These are phyloP conservation scores for Neurospora sp. DNA, from an alignment of 495 filamentous ascomycete genomes.

Conservation along the genomic window DNA sequence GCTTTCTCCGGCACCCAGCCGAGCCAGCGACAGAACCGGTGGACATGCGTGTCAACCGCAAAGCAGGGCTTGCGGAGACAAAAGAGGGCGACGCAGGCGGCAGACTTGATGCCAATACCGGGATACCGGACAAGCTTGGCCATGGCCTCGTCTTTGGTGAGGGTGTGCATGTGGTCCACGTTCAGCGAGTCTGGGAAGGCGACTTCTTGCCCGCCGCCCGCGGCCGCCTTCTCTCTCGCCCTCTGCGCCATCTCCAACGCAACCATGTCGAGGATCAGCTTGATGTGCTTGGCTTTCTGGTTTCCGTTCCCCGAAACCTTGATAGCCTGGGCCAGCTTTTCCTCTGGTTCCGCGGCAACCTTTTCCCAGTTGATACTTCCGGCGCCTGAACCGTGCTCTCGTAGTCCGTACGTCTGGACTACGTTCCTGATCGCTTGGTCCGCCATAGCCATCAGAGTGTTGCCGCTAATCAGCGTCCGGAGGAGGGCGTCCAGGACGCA, in stretches of 20 bases:
- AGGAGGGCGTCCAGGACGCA: conserved; percentile 84
- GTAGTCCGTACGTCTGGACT: conserved; percentile 53
- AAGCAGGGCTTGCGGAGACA: conserved; percentile 69
- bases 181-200: conserved; percentile 30
- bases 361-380: conserved; percentile 85
- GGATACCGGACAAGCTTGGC: conserved; percentile 62
- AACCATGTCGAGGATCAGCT: conserved; percentile 71
- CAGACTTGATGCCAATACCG: conserved; percentile 87
- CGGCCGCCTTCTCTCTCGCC: neutral
- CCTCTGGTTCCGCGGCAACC: conserved; percentile 51
- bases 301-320: conserved; percentile 58
- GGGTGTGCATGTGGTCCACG: conserved; percentile 65
- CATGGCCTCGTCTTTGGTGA: conserved; percentile 62
- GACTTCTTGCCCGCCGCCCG: neutral
- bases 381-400: conserved; percentile 29
- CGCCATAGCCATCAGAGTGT: conserved; percentile 58
- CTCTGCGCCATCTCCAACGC: conserved; percentile 45
- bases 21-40: conserved; percentile 73
- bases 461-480: conserved; percentile 68
- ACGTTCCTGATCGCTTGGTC: conserved; percentile 63
- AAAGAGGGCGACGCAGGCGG: conserved; percentile 76
- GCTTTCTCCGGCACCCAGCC: conserved; percentile 65
- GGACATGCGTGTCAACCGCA: conserved; percentile 80
- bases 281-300: conserved; percentile 65
- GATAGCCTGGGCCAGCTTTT: conserved; percentile 64